Base-by-base conservation (phyloP, 805 yeast genomes). In the Jamesozyma gamospora region DNA sequence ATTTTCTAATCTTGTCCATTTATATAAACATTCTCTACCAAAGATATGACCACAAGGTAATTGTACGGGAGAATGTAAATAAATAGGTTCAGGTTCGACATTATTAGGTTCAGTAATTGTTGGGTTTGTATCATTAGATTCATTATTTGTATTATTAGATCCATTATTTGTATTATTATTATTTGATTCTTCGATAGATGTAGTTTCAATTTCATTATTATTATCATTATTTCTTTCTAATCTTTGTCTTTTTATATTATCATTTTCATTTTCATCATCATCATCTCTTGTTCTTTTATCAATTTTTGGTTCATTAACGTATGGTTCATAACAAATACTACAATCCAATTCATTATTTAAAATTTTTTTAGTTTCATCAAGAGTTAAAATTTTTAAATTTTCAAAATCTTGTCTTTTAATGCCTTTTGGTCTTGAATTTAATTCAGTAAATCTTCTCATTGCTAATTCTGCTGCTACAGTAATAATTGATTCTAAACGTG, bases 21-120 rank as follows among this genome's bases (percentile, higher is more conserved):
- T 84, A 42, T 69, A 73, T 18, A 87, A 65, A 64, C 98, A 90
- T n/a, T 75, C 72, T 45, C 78, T 71, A 6, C 98, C 97, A 66
- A 92, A 90, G 0, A 77, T 55, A 55, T 90, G 98, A 8, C 77
- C 77, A 59, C 98, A 90, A 0, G 95, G 92, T 72, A 90, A 67
- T 42, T 71, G 65, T 1, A 82, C 68, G 0, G 96, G 82, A 4
- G 70, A 58, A 56, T 92, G 96, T 6, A 56, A 52, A 47, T 64
- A 71, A 10, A 41, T 43, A 15, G 49, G 50, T 5, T 49, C 30
- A 3, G 41, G 21, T 11, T 35, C 36, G n/a, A 27, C 28, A 18
- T 35, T 34, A 30, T n/a, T n/a, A n/a, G n/a, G 18, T 16, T 14
- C 10, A 16, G 32, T 13, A 10, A 12, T 7, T n/a, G 13, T 15